phyloP scores from a whole-genome alignment of 805 yeast genomes.

The Dipodascopsis uninucleata region DNA sequence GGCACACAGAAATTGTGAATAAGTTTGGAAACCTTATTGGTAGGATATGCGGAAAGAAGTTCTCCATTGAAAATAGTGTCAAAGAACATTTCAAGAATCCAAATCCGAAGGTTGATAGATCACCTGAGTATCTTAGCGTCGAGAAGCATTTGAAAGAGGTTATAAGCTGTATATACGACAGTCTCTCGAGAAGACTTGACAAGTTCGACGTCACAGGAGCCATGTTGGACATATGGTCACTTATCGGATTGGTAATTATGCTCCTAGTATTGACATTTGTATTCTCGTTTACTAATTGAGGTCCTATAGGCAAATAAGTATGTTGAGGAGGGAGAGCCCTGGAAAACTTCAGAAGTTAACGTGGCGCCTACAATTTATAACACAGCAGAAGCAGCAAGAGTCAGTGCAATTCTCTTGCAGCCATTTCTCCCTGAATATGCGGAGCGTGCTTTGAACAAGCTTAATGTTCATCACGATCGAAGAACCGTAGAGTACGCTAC shows the following conservation, averaged over 20 bases:
- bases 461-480: slow-evolving; percentile 48
- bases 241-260: slow-evolving; percentile 34
- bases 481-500: slow-evolving; percentile 46
- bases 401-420: slow-evolving; percentile 59
- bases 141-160: slow-evolving; percentile 13
- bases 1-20: slow-evolving; percentile 57
- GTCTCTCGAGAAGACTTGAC: slow-evolving; percentile 6
- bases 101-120: no score
- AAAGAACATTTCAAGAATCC: slow-evolving; percentile 1
- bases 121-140: no score
- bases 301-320: slow-evolving; percentile 60
- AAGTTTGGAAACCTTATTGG: slow-evolving; percentile 78
- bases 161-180: background rate
- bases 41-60: slow-evolving; percentile 69
- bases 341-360: slow-evolving; percentile 43
- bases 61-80: slow-evolving; percentile 38
- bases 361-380: slow-evolving; percentile 46
- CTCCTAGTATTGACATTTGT: no score
- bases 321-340: slow-evolving; percentile 70
- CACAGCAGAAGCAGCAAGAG: slow-evolving; percentile 69
- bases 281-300: no score
- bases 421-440: slow-evolving; percentile 74
- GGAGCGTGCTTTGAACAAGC: slow-evolving; percentile 52
- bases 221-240: slow-evolving; percentile 55
- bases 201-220: slow-evolving; percentile 55